phyloP scores from a whole-genome alignment of 345 rosid species.

The Populus ilicifolia region DNA sequence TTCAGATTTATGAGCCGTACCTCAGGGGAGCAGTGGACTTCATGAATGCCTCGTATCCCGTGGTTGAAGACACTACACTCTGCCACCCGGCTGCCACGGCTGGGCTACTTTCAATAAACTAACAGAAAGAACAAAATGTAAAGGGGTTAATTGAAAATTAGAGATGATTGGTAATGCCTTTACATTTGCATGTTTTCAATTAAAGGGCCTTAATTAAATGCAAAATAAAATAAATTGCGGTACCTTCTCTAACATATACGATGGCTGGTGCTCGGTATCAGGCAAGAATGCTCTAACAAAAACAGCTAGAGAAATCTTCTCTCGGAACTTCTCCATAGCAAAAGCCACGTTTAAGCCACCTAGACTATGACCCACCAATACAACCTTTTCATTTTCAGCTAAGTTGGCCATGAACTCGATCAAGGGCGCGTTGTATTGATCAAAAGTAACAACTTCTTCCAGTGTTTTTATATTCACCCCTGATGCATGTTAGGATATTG shows the following conservation, averaged over 20 bases:
- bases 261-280: background rate
- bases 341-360: constrained; percentile 9
- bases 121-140: background rate
- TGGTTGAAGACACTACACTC: constrained; percentile 17
- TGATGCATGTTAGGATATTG: no score
- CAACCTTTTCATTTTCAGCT: background rate
- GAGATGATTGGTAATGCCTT: background rate
- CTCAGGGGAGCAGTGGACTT: constrained; percentile 24
- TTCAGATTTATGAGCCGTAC: background rate
- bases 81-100: constrained; percentile 18
- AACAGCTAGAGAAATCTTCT: constrained; percentile 9
- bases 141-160: background rate
- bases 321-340: constrained; percentile 10
- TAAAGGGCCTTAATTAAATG: background rate
- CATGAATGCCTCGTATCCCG: background rate
- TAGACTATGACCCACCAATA: constrained; percentile 16
- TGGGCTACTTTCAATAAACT: background rate
- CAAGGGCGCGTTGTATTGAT: constrained; percentile 6
- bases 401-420: constrained; percentile 1
- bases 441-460: background rate
- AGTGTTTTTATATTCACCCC: background rate
- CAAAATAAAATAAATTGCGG: background rate
- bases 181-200: no score
- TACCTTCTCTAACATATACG: background rate
- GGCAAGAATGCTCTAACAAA: constrained; percentile 14